Evolutionary conservation across 257 asterid species (phyloP).

Genomic region (Galeopsis tetrahit): DNA sequence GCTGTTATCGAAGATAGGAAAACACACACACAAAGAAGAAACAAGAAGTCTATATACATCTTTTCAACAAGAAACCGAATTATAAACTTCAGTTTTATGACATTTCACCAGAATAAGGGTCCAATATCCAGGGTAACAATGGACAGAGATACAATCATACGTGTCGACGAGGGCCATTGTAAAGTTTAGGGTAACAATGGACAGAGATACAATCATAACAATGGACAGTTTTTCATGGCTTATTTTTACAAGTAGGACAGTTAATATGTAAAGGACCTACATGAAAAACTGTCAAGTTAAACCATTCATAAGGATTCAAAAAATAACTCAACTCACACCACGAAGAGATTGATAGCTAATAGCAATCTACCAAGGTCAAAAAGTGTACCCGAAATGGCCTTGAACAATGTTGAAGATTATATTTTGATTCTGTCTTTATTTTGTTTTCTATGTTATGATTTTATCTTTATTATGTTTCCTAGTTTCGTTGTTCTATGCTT

Average conservation of each 20-base stretch:
- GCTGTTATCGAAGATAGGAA: slow-evolving; percentile 9
- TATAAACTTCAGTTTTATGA: slow-evolving; percentile 19
- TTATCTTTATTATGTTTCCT: no score
- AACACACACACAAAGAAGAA: not conserved
- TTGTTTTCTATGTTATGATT: no score
- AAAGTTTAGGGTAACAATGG: no score
- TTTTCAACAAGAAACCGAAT: slow-evolving; percentile 12
- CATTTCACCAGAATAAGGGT: slow-evolving; percentile 16
- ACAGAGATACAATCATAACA: no score
- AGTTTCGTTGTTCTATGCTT: no score
- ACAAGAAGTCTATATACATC: not conserved
- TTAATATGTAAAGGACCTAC: not conserved
- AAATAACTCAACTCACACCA: slow-evolving; percentile 8
- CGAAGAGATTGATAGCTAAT: slow-evolving; percentile 19
- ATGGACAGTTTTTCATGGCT: no score
- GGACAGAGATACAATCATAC: not conserved
- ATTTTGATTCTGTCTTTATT: no score
- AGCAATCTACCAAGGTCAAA: not conserved
- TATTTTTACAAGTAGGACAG: no score
- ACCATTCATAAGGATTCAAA: slow-evolving; percentile 5
- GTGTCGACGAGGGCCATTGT: no score
- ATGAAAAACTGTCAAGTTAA: not conserved
- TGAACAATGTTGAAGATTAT: not conserved
- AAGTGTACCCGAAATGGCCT: slow-evolving; percentile 17
- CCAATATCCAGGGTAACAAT: slow-evolving; percentile 5